These are phyloP conservation scores for Aspergillus haitiensis DNA, from an alignment of 495 filamentous ascomycete genomes.

Conservation along the genomic window DNA sequence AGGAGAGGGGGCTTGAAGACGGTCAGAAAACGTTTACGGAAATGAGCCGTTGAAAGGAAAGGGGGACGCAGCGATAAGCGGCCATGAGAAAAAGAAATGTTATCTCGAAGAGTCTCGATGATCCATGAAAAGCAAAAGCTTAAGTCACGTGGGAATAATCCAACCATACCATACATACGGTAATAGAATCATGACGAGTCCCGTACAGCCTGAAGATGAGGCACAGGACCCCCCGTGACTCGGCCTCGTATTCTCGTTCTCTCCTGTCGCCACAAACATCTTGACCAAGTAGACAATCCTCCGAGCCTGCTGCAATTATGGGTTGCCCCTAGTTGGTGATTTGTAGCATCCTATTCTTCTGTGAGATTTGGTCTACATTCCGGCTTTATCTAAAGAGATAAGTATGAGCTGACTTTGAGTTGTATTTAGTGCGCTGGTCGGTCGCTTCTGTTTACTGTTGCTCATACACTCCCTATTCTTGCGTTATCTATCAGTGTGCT, in stretches of 20 bases:
- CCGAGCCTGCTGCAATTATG: conserved; percentile 14
- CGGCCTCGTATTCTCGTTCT: neutral
- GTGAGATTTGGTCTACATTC: neutral
- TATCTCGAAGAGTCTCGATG: neutral
- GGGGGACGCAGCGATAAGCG: neutral
- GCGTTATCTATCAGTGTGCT: conserved; percentile 1
- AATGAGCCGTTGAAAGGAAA: conserved; percentile 7
- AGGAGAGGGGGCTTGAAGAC: neutral
- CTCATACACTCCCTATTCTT: conserved; percentile 6
- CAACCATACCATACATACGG: neutral
- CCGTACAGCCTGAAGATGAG: neutral
- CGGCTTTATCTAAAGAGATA: too few relatives aligned
- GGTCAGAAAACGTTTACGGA: neutral
- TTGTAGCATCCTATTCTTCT: conserved; percentile 5
- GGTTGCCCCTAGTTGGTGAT: conserved; percentile 9
- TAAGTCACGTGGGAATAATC: neutral
- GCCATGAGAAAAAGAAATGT: conserved; percentile 15
- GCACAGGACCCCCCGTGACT: conserved; percentile 11
- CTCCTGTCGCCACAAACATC: conserved; percentile 11
- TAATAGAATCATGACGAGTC: neutral
- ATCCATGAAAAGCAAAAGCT: conserved; percentile 1
- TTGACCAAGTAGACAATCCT: conserved; percentile 2
- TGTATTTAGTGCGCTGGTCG: conserved; percentile 2
- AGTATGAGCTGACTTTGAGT: too few relatives aligned
- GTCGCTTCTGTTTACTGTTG: conserved; percentile 12